phyloP scores from a whole-genome alignment of 2,329 filamentous ascomycete genomes.

The Coniochaeta pulveracea region DNA sequence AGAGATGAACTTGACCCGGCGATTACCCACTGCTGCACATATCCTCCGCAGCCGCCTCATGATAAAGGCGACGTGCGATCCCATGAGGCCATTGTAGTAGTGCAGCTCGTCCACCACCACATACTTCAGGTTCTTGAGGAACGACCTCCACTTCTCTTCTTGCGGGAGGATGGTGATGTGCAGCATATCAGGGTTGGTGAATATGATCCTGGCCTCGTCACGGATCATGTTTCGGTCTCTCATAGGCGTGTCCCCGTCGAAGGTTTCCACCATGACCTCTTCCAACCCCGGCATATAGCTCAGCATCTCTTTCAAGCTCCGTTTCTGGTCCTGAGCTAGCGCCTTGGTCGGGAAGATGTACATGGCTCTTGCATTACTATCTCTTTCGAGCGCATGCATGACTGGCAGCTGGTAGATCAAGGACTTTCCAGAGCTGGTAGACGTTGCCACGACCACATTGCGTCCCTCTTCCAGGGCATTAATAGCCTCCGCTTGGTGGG shows the following conservation, averaged over 20 bases:
- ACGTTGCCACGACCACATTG: slow-evolving; percentile 87
- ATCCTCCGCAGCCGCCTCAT: slow-evolving; percentile 83
- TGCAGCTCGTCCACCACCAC: slow-evolving; percentile 90
- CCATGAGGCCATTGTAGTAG: slow-evolving; percentile 91
- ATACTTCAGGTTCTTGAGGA: slow-evolving; percentile 79
- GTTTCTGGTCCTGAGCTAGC: slow-evolving; percentile 83
- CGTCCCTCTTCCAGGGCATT: slow-evolving; percentile 74
- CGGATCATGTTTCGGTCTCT: slow-evolving; percentile 65
- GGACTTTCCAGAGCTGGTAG: slow-evolving; percentile 93
- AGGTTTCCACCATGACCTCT: slow-evolving; percentile 75
- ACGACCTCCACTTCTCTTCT: slow-evolving; percentile 79
- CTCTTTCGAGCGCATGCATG: slow-evolving; percentile 71
- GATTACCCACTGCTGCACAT: slow-evolving; percentile 83
- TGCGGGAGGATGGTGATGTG: slow-evolving; percentile 89
- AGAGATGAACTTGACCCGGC: slow-evolving; percentile 77
- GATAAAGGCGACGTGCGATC: slow-evolving; percentile 86
- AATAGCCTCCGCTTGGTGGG: slow-evolving; percentile 88
- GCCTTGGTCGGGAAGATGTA: slow-evolving; percentile 99
- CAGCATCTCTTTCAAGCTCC: slow-evolving; percentile 78
- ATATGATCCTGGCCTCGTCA: slow-evolving; percentile 84
- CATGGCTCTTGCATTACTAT: slow-evolving; percentile 71
- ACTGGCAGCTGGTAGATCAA: slow-evolving; percentile 97
- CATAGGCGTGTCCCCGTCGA: slow-evolving; percentile 91
- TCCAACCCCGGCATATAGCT: slow-evolving; percentile 69
- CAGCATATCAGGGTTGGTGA: slow-evolving; percentile 97